Evolutionary conservation across 495 filamentous ascomycete genomes (phyloP), one percentile per base, ranked within the genome.

Genomic region (Penicillium psychrofluorescens): DNA sequence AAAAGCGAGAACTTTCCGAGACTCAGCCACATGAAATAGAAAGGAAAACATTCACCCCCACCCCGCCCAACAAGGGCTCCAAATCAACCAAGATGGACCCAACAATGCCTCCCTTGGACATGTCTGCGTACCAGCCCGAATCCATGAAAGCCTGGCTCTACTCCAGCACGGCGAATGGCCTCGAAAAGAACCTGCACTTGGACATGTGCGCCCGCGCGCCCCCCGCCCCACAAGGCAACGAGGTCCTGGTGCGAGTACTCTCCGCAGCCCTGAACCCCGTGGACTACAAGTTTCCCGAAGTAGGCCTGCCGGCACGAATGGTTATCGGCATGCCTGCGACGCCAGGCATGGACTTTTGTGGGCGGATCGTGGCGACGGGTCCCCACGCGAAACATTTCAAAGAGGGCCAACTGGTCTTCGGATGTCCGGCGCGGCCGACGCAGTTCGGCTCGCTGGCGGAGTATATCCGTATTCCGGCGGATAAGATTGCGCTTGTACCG

Each of bases 281-380:
- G 27, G 85, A 89, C 70, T 80, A 79, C 76, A 87, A 87, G 58
- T 46, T 77, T 11, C 71, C 79, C n/a, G 80, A 85, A 49, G 44
- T 81, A 35, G 63, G 66, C 1, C 22, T 70, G 8, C 7, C 78
- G 6, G 52, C 50, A 7, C 63, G 67, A 14, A 43, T 74, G 5
- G 29, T 74, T 0, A 56, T 78, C 48, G 58, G 56, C 29, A 70
- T 59, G 28, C 72, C 74, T 0, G 75, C 77, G 0, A 75, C 76
- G 7, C 85, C 78, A 0, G 75, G 78, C 1, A 62, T 81, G 56
- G 84, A 88, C 56, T 83, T 81, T 51, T 71, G 72, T 41, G 84
- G 84, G 4, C 71, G 70, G 9, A 71, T 88, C 10, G 68, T 75
- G 13, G 50, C 67, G 1, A 64, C 64, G 0, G 66, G 63, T 2